Evolutionary conservation across 441 rosid species (phyloP), one percentile per base, ranked within the genome.

Genomic region (Syzygium malaccense): DNA sequence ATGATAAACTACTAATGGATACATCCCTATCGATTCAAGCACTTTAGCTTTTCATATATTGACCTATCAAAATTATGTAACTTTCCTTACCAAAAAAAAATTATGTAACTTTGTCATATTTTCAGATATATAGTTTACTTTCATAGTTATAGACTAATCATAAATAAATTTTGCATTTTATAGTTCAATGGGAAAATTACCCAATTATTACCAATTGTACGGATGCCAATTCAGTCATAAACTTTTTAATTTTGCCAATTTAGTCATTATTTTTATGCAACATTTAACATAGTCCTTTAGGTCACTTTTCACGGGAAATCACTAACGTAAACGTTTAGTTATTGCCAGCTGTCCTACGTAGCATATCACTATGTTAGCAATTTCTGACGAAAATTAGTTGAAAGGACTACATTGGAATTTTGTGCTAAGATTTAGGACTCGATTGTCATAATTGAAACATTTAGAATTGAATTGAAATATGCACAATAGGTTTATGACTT

Each of bases 311-410:
- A 14, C 12, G 12, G 6, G n/a, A 57, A 57, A 57, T 57, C 62
- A 28, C 25, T 25, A n/a, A 25, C 19, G 7, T 57, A 14, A 57
- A 0, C 3, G 26, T 57, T 10, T 1, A 10, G 0, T 57, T n/a
- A 57, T 57, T 1, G 6, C 3, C 3, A 0, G 11, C 6, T 2
- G 14, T 57, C 30, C 66, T 58, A 58, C 0, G 4, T 28, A 26
- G 14, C 28, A 58, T 15, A 58, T 58, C 4, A 58, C 14, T 30
- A 58, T 0, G 32, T 58, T 1, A 1, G 18, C 8, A 1, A 60
- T 28, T 60, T 60, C 4, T 4, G 8, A 14, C 8, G 2, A 2
- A 60, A 60, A 60, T 28, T 60, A 60, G 4, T 17, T 60, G 1
- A 30, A 60, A 60, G 32, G n/a, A 60, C 28, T 60, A 60, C 14